Conservation (phyloP, 2,329 filamentous ascomycete genomes). For the Phialocephala subalpina region DNA sequence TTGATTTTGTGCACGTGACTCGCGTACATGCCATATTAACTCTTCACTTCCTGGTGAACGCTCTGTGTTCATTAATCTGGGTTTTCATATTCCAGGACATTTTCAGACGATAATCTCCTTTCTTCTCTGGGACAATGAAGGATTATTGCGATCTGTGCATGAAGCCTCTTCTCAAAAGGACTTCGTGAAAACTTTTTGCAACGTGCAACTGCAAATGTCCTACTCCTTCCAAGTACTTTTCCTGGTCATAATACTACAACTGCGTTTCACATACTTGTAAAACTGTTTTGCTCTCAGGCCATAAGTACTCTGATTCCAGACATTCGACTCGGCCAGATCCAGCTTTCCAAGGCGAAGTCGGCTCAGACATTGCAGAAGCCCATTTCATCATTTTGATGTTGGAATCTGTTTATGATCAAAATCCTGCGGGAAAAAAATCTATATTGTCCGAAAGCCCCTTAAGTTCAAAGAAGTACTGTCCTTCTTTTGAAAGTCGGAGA, state of each 20-base stretch:
- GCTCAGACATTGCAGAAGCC: background rate
- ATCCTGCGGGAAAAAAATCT: background rate
- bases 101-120: no score
- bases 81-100: no score
- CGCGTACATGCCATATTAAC: no score
- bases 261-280: no score
- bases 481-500: background rate
- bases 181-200: no score
- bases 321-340: background rate
- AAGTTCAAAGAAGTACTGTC: background rate
- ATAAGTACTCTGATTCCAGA: background rate
- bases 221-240: background rate
- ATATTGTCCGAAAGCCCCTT: background rate
- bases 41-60: no score
- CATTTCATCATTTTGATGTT: background rate
- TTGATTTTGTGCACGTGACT: no score
- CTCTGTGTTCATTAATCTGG: no score
- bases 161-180: no score
- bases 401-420: background rate
- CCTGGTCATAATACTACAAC: background rate
- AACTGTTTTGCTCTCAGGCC: background rate
- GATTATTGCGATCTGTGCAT: no score
- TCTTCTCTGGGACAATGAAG: no score
- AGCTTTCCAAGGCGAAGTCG: background rate
- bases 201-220: background rate